A percentile compares a stretch with the other conserved stretches of the same genome.
These are phyloP conservation scores for Strobilomyces dryophilus DNA, from an alignment of 768 basidiomycete species.

Conservation along the genomic window DNA sequence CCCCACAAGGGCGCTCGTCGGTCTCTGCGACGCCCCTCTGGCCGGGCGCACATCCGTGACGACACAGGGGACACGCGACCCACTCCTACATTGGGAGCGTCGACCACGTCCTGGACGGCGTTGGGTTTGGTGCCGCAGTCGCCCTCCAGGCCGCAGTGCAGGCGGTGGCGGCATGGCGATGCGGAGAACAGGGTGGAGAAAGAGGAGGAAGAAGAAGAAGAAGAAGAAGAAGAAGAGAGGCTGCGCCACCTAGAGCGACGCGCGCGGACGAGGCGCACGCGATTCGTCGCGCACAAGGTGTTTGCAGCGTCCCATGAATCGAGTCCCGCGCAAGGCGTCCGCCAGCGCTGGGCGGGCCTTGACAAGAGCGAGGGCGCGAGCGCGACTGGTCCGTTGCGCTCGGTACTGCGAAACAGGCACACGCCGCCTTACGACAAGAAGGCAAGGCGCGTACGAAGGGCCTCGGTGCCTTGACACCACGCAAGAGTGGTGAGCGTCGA, in stretches of 20 bases:
- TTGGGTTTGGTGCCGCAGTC: not conserved
- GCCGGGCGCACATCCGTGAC: not conserved
- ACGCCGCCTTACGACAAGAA: slow-evolving; percentile 9
- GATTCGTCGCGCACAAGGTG: slow-evolving; percentile 9
- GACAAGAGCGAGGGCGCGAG: not conserved
- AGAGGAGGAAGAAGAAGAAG: not conserved
- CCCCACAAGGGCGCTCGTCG: not conserved
- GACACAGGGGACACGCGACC: not conserved
- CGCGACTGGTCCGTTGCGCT: slow-evolving; percentile 6
- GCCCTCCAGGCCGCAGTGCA: not conserved
- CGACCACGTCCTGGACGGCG: not conserved
- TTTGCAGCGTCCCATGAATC: too few species aligned
- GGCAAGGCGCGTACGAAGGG: not conserved
- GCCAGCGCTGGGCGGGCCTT: not conserved
- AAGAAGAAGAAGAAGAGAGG: not conserved
- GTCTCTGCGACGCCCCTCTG: not conserved
- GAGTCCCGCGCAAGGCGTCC: not conserved
- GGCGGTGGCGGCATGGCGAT: not conserved
- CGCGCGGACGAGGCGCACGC: slow-evolving; percentile 6
- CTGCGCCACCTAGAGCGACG: not conserved
- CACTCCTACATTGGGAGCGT: not conserved
- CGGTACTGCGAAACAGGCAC: slow-evolving; percentile 14
- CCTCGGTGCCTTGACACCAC: slow-evolving; percentile 1
- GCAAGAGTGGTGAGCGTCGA: not conserved
- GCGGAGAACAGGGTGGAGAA: not conserved